These are phyloP conservation scores for Hygrophoropsis aurantiaca DNA, from an alignment of 768 basidiomycete species.

Conservation along the genomic window DNA sequence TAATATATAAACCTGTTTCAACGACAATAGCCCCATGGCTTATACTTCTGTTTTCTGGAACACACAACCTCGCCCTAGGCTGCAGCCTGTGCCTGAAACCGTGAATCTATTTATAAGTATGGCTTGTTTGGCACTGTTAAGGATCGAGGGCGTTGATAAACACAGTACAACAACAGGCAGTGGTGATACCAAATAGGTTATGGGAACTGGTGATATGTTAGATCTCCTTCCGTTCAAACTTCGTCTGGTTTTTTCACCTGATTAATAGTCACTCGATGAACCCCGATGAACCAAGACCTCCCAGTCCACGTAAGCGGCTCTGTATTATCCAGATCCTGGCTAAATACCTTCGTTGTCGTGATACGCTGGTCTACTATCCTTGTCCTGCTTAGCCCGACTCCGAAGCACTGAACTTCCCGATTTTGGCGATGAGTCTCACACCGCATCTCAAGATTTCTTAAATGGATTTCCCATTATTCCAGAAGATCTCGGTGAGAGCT, in stretches of 20 bases:
- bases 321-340: neutral
- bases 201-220: too few relatives aligned
- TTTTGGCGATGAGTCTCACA: slow-evolving; percentile 6
- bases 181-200: too few relatives aligned
- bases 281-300: slow-evolving; percentile 8
- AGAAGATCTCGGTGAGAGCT: slow-evolving; percentile 27
- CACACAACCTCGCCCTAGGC: too few relatives aligned
- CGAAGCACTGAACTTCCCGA: slow-evolving; percentile 25
- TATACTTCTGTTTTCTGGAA: too few relatives aligned
- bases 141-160: too few relatives aligned
- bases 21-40: too few relatives aligned
- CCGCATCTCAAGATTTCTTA: slow-evolving; percentile 17
- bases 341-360: neutral
- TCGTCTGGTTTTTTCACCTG: neutral
- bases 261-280: neutral
- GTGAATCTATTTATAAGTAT: too few relatives aligned
- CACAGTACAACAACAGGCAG: too few relatives aligned
- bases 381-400: slow-evolving; percentile 16
- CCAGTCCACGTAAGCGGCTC: slow-evolving; percentile 23
- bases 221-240: neutral
- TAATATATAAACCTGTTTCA: too few relatives aligned
- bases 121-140: too few relatives aligned
- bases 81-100: too few relatives aligned
- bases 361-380: slow-evolving; percentile 2
- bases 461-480: slow-evolving; percentile 28